A percentile compares a stretch with the other conserved stretches of the same genome.
Conservation (phyloP, 768 basidiomycete species). For the Auricularia sp. region DNA sequence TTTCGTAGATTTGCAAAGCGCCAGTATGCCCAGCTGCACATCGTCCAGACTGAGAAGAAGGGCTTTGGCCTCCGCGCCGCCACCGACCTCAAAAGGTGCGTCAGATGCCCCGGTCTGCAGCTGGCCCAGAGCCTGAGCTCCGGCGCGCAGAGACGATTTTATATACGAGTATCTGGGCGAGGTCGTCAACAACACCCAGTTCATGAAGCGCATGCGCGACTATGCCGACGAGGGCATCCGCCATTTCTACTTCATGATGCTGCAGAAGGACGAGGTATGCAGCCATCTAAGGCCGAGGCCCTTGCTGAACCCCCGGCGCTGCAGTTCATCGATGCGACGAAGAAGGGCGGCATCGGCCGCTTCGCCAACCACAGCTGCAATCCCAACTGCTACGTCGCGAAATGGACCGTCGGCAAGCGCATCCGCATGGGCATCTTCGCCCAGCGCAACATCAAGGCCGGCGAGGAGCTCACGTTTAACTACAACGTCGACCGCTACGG, state of each 20-base stretch:
- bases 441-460: constrained; percentile 59
- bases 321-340: constrained; percentile 98
- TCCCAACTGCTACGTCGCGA: constrained; percentile 95
- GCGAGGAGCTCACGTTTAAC: constrained; percentile 95
- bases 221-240: constrained; percentile 88
- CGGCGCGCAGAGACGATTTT: constrained; percentile 60
- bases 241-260: constrained; percentile 99
- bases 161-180: constrained; percentile 98
- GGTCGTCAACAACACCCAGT: constrained; percentile 76
- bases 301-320: not conserved
- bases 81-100: constrained; percentile 53
- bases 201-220: constrained; percentile 87
- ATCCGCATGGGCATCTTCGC: constrained; percentile 98
- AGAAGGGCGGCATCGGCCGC: constrained; percentile 89
- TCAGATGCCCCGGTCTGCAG: not conserved
- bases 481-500: constrained; percentile 99
- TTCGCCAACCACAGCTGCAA: constrained; percentile 98
- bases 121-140: not conserved
- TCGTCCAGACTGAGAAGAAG: constrained; percentile 91
- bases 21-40: constrained; percentile 78
- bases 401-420: constrained; percentile 85
- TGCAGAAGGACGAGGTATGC: constrained; percentile 91
- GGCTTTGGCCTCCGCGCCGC: constrained; percentile 86
- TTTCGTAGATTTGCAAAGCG: constrained; percentile 62
- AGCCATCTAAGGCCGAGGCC: not conserved